Percentiles rank a stretch among this genome's conserved stretches.
Conservation (phyloP, 2,329 filamentous ascomycete species). For the Cladophialophora yegresii region DNA sequence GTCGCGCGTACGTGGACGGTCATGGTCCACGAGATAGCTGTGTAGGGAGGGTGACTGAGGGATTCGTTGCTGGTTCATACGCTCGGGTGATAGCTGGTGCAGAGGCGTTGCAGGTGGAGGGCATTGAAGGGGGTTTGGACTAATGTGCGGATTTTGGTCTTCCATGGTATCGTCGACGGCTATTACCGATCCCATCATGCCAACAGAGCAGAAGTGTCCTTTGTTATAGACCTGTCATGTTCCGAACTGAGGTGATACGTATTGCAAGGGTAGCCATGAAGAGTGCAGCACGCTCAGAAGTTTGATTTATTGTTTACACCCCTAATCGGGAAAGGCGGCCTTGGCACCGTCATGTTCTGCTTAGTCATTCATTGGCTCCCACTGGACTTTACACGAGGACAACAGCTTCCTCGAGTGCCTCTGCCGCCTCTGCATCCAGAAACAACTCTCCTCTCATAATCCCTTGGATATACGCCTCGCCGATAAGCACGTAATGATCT, state of each 20-base stretch:
- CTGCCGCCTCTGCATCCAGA: neutral
- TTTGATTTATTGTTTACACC: neutral
- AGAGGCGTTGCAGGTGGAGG: conserved; percentile 43
- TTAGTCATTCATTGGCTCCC: neutral
- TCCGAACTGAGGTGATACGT: neutral
- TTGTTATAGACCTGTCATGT: conserved; percentile 10
- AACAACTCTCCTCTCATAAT: conserved; percentile 23
- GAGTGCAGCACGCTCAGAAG: neutral
- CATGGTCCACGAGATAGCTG: conserved; percentile 28
- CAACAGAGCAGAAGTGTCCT: neutral
- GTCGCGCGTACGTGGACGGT: conserved; percentile 40
- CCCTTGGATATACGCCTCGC: conserved; percentile 26
- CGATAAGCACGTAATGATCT: conserved; percentile 14
- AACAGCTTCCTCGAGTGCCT: neutral
- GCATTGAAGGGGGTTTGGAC: conserved; percentile 30
- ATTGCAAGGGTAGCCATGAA: neutral
- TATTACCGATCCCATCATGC: conserved; percentile 19
- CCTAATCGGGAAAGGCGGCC: neutral
- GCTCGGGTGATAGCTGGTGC: conserved; percentile 51
- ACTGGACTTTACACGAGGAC: neutral
- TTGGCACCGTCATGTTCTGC: neutral
- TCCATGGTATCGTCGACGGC: conserved; percentile 24
- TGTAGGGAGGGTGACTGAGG: conserved; percentile 47
- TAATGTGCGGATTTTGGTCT: conserved; percentile 14
- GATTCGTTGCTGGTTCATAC: conserved; percentile 52